Evolutionary conservation across 2,329 filamentous ascomycete genomes (phyloP).

Genomic region (Fusarium stilboides): DNA sequence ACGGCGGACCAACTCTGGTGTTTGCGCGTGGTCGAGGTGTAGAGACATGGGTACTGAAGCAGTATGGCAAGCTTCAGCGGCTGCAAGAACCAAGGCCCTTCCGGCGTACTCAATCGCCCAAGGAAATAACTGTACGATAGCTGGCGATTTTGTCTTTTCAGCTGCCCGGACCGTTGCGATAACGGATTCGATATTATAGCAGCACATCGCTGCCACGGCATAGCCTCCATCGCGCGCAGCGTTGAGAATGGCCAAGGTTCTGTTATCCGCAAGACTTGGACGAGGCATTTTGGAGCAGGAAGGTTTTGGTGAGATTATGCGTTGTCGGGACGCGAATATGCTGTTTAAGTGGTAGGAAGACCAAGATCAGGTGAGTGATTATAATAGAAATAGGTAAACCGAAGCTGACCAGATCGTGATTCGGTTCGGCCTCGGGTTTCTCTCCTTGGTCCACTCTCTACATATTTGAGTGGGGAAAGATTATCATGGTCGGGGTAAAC

Average conservation of each 20-base stretch:
- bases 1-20: slow-evolving; percentile 69
- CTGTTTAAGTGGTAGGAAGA: too few species aligned
- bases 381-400: too few species aligned
- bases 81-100: slow-evolving; percentile 67
- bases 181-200: slow-evolving; percentile 80
- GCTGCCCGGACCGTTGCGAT: slow-evolving; percentile 77
- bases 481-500: too few species aligned
- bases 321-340: too few species aligned
- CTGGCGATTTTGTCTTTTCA: slow-evolving; percentile 73
- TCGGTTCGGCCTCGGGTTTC: too few species aligned
- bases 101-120: slow-evolving; percentile 77
- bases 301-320: too few species aligned
- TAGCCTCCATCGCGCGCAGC: slow-evolving; percentile 56
- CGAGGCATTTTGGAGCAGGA: too few species aligned
- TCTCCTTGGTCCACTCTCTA: too few species aligned
- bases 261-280: too few species aligned
- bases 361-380: too few species aligned
- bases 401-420: too few species aligned
- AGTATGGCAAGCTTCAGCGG: slow-evolving; percentile 66
- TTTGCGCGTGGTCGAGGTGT: slow-evolving; percentile 78
- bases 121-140: slow-evolving; percentile 80
- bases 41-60: slow-evolving; percentile 72
- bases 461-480: too few species aligned
- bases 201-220: slow-evolving; percentile 63
- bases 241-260: neutral